A percentile compares a stretch with the other conserved stretches of the same genome.
These are phyloP conservation scores for Rutidosis leptorrhynchoides DNA, from an alignment of 129 eudicot species.

Conservation along the genomic window DNA sequence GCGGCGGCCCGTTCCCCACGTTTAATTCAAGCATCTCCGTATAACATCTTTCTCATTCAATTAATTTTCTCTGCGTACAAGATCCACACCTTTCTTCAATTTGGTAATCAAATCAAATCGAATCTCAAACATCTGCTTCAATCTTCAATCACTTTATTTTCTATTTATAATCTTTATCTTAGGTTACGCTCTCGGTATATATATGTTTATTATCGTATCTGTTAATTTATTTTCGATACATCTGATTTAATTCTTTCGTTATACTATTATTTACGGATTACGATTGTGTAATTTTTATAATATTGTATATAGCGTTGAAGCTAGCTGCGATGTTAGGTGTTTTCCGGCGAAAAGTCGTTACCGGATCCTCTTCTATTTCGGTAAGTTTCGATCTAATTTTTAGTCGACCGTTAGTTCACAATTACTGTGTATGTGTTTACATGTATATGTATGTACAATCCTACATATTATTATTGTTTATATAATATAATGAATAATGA, in stretches of 20 bases:
- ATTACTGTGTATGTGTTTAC: background rate
- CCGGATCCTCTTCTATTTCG: background rate
- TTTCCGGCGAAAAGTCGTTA: conserved; percentile 13
- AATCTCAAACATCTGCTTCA: background rate
- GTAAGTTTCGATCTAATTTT: background rate
- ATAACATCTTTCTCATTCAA: background rate
- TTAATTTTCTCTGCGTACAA: background rate
- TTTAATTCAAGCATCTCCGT: background rate
- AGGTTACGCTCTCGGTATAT: background rate
- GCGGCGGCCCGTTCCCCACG: background rate
- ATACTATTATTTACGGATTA: background rate
- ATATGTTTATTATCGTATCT: too few species aligned
- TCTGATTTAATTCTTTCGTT: background rate
- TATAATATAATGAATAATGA: background rate
- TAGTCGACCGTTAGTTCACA: too few species aligned
- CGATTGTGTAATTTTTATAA: background rate
- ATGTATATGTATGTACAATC: background rate
- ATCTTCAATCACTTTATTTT: background rate
- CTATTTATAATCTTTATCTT: too few species aligned
- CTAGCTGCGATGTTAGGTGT: conserved; percentile 13
- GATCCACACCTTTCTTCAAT: background rate
- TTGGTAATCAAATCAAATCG: background rate
- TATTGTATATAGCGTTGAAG: background rate
- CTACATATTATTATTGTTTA: background rate
- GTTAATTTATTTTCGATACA: background rate